Conservation (phyloP, 2,329 filamentous ascomycete genomes). For the Fusarium torreyae region DNA sequence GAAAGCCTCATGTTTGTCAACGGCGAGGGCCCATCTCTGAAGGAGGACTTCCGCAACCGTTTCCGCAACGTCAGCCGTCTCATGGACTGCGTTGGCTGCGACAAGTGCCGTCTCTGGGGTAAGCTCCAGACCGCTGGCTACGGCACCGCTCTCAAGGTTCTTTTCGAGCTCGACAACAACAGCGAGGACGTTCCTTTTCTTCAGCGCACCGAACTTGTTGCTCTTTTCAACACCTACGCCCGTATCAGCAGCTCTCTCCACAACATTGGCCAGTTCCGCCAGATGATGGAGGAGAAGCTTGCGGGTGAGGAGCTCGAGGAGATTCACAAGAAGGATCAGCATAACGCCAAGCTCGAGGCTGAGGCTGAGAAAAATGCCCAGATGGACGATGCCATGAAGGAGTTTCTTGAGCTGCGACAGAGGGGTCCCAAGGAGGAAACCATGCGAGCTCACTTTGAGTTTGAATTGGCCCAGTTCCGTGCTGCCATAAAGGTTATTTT, state of each 20-base stretch:
- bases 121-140: conserved; percentile 97
- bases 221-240: conserved; percentile 93
- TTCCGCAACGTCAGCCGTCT: conserved; percentile 97
- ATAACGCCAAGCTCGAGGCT: conserved; percentile 50
- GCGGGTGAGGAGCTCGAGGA: conserved; percentile 51
- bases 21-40: conserved; percentile 81
- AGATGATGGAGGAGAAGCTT: conserved; percentile 62
- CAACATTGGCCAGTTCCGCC: conserved; percentile 80
- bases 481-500: conserved; percentile 77
- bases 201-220: conserved; percentile 91
- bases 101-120: conserved; percentile 98
- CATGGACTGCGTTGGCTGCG: conserved; percentile 99
- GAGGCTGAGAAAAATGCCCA: conserved; percentile 51
- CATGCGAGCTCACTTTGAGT: conserved; percentile 70
- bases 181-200: conserved; percentile 77
- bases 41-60: conserved; percentile 96
- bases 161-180: conserved; percentile 90
- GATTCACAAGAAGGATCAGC: conserved; percentile 53
- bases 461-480: conserved; percentile 76
- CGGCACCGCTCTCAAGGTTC: conserved; percentile 92
- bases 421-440: conserved; percentile 52
- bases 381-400: conserved; percentile 58
- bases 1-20: conserved; percentile 95
- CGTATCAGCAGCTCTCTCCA: conserved; percentile 86
- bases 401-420: conserved; percentile 53